These are phyloP conservation scores for Mycosarcoma mackinlayi DNA, from an alignment of 1,284 basidiomycete species.

Conservation along the genomic window DNA sequence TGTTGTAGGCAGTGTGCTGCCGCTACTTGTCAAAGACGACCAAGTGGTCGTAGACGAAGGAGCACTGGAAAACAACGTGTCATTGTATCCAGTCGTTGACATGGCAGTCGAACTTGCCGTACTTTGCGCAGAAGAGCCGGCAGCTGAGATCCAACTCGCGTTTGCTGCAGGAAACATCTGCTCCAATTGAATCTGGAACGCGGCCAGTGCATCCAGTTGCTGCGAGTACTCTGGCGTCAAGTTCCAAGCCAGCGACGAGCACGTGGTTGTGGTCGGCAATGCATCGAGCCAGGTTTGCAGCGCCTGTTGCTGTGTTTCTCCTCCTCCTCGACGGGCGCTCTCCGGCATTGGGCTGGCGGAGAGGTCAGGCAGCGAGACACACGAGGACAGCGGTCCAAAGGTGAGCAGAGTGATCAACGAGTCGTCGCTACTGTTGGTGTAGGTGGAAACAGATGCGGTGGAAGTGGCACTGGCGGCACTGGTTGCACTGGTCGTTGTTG, in stretches of 20 bases:
- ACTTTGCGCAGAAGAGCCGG: too few relatives aligned
- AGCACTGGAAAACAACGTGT: conserved; percentile 1
- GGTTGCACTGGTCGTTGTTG: conserved; percentile 1
- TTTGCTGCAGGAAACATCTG: conserved; percentile 7
- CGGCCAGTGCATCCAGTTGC: conserved; percentile 10
- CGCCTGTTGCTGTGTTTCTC: conserved; percentile 1
- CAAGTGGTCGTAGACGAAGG: not conserved
- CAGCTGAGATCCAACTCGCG: too few relatives aligned
- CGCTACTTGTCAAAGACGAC: not conserved
- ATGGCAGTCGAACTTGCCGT: not conserved
- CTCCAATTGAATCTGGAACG: conserved; percentile 14
- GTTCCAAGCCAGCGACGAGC: conserved; percentile 13
- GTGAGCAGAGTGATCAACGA: conserved; percentile 13
- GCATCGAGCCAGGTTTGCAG: conserved; percentile 13
- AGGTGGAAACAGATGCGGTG: not conserved
- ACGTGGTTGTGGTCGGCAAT: conserved; percentile 9
- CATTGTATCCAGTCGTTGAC: not conserved
- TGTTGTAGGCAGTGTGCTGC: not conserved
- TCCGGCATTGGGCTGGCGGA: not conserved
- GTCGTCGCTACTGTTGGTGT: not conserved
- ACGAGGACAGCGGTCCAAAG: conserved; percentile 28
- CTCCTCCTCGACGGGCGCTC: not conserved
- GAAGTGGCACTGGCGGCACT: not conserved
- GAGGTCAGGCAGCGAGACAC: conserved; percentile 21
- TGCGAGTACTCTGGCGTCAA: conserved; percentile 23